These are phyloP conservation scores for Acrodontium crateriforme DNA, from an alignment of 2,329 filamentous ascomycete species.

Conservation along the genomic window DNA sequence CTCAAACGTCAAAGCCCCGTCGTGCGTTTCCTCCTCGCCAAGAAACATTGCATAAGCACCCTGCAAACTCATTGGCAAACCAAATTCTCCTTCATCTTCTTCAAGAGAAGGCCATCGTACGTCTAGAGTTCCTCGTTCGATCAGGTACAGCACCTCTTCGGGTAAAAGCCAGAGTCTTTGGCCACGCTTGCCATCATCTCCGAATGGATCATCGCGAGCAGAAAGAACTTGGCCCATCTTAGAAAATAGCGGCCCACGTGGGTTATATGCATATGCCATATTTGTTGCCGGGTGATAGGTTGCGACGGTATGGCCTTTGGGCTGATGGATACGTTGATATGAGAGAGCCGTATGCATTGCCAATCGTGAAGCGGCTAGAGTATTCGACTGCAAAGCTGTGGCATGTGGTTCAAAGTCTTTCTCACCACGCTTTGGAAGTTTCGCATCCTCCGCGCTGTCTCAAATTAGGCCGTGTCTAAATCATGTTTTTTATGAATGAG, in stretches of 20 bases:
- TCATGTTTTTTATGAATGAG: background rate
- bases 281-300: slow-evolving; percentile 57
- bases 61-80: slow-evolving; percentile 78
- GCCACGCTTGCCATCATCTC: slow-evolving; percentile 14
- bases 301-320: slow-evolving; percentile 51
- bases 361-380: slow-evolving; percentile 65
- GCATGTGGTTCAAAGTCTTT: slow-evolving; percentile 96
- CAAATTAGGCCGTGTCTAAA: slow-evolving; percentile 1
- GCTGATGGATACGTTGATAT: slow-evolving; percentile 60
- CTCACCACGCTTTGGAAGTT: slow-evolving; percentile 76
- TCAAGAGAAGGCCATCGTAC: slow-evolving; percentile 58
- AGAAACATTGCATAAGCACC: slow-evolving; percentile 78
- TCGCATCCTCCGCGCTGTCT: slow-evolving; percentile 26
- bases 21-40: slow-evolving; percentile 47
- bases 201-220: slow-evolving; percentile 35
- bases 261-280: slow-evolving; percentile 50
- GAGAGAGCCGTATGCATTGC: slow-evolving; percentile 83
- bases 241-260: slow-evolving; percentile 58
- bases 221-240: slow-evolving; percentile 57
- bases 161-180: slow-evolving; percentile 62
- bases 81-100: slow-evolving; percentile 40
- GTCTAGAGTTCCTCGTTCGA: slow-evolving; percentile 79
- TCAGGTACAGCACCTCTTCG: slow-evolving; percentile 78
- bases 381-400: slow-evolving; percentile 63
- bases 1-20: slow-evolving; percentile 48